Evolutionary conservation across 2,329 filamentous ascomycete genomes (phyloP).

Genomic region (Phialocephala subalpina): DNA sequence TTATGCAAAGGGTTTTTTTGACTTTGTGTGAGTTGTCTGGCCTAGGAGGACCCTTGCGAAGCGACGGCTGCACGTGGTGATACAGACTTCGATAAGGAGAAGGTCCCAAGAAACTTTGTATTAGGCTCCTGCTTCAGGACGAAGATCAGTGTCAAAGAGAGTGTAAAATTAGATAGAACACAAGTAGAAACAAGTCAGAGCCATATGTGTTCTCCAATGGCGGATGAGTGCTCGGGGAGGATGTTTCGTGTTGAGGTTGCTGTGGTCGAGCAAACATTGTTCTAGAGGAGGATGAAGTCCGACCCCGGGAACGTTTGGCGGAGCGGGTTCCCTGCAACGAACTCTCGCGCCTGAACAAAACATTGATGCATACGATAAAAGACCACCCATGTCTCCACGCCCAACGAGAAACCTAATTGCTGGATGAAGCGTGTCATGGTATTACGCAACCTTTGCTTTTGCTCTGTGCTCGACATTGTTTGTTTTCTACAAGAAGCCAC

Average conservation of each 20-base stretch:
- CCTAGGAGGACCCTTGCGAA: conserved; percentile 1
- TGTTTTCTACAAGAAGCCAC: conserved; percentile 11
- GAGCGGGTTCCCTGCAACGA: not conserved
- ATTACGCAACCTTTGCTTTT: conserved; percentile 14
- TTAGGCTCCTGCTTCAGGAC: not conserved
- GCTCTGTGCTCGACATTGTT: conserved; percentile 15
- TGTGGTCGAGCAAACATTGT: conserved; percentile 11
- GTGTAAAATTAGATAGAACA: not conserved
- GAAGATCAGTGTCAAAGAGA: conserved; percentile 3
- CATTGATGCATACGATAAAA: conserved; percentile 13
- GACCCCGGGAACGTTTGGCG: not conserved
- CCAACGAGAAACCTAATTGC: not conserved
- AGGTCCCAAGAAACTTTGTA: not conserved
- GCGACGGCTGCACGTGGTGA: conserved; percentile 13
- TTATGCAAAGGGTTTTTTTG: conserved; percentile 7
- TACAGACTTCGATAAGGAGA: not conserved
- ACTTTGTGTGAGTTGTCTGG: conserved; percentile 7
- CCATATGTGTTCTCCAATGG: not conserved
- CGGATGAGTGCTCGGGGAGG: not conserved
- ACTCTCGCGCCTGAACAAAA: conserved; percentile 17
- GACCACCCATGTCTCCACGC: conserved; percentile 1
- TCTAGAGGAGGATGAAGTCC: no score
- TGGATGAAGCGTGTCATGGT: conserved; percentile 18
- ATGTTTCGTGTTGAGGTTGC: conserved; percentile 5
- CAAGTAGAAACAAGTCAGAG: conserved; percentile 2